phyloP scores from a whole-genome alignment of 306 rosid genomes.

The Cyclanthera cordifolia region DNA sequence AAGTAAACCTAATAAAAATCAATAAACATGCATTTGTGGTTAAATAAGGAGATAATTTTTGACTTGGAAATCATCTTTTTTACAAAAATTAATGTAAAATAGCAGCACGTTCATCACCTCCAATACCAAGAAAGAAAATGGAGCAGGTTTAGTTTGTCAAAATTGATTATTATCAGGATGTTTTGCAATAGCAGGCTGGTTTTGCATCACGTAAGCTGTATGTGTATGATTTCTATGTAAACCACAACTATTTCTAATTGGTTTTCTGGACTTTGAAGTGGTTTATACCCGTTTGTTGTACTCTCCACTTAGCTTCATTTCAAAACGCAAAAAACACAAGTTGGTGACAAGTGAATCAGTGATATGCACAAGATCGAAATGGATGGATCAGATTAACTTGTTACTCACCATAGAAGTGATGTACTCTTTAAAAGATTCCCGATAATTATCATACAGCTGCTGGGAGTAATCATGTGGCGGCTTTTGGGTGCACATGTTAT shows the following conservation, averaged over 20 bases:
- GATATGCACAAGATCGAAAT: background rate
- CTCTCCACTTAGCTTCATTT: background rate
- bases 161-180: background rate
- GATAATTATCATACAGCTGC: conserved; percentile 27
- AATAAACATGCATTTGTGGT: too few relatives aligned
- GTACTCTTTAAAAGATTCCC: conserved; percentile 29
- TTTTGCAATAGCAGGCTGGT: background rate
- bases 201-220: background rate
- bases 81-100: too few relatives aligned
- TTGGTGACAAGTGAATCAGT: background rate
- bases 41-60: background rate
- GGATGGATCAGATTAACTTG: background rate
- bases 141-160: background rate
- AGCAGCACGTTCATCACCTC: too few relatives aligned
- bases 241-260: too few relatives aligned
- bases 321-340: background rate
- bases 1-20: too few relatives aligned
- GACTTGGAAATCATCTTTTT: background rate
- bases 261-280: background rate
- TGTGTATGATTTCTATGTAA: background rate
- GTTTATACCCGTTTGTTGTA: background rate
- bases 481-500: conserved; percentile 31
- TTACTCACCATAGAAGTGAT: conserved; percentile 30
- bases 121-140: too few relatives aligned
- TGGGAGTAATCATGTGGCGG: conserved; percentile 22